Percentiles rank a stretch among this genome's conserved stretches.
These are phyloP conservation scores for Yarrowia sp. DNA, from an alignment of 805 yeast genomes.

Conservation along the genomic window DNA sequence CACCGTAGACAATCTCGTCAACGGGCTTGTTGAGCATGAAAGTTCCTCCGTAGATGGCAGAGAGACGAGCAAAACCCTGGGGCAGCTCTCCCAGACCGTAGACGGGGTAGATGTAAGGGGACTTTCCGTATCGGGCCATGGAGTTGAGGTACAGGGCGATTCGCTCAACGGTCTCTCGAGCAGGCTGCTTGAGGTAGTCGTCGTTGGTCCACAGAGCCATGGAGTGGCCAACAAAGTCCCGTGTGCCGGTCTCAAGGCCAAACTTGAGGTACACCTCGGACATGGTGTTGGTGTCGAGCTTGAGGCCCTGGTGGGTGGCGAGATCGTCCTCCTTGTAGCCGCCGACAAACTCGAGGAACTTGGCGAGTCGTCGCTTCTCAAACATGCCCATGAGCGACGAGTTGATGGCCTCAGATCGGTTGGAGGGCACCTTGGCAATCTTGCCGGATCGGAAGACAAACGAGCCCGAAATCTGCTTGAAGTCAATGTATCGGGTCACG, in stretches of 20 bases:
- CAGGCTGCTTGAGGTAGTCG: slow-evolving; percentile 84
- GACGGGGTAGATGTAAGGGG: slow-evolving; percentile 94
- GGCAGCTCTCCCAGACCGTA: slow-evolving; percentile 98
- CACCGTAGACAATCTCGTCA: slow-evolving; percentile 81
- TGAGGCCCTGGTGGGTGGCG: slow-evolving; percentile 80
- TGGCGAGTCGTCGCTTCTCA: slow-evolving; percentile 94
- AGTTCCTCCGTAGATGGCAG: slow-evolving; percentile 98
- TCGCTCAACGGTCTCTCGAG: slow-evolving; percentile 89
- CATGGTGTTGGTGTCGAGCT: slow-evolving; percentile 88
- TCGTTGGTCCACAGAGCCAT: slow-evolving; percentile 98
- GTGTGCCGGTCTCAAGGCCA: slow-evolving; percentile 90
- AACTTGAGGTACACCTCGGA: slow-evolving; percentile 86
- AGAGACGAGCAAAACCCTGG: slow-evolving; percentile 97
- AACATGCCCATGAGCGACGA: slow-evolving; percentile 95
- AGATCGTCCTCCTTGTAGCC: slow-evolving; percentile 78
- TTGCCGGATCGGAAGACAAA: slow-evolving; percentile 90
- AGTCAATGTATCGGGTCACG: slow-evolving; percentile 93
- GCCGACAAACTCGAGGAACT: slow-evolving; percentile 86
- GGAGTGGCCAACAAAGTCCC: slow-evolving; percentile 97
- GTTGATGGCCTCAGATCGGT: slow-evolving; percentile 86
- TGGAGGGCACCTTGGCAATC: slow-evolving; percentile 94
- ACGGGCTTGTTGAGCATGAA: slow-evolving; percentile 97
- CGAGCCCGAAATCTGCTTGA: slow-evolving; percentile 95
- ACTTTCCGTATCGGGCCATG: slow-evolving; percentile 93
- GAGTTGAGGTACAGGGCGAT: slow-evolving; percentile 84